Evolutionary conservation across 257 asterid species (phyloP), one percentile per base, ranked within the genome.

Genomic region (Lithospermum erythrorhizon): DNA sequence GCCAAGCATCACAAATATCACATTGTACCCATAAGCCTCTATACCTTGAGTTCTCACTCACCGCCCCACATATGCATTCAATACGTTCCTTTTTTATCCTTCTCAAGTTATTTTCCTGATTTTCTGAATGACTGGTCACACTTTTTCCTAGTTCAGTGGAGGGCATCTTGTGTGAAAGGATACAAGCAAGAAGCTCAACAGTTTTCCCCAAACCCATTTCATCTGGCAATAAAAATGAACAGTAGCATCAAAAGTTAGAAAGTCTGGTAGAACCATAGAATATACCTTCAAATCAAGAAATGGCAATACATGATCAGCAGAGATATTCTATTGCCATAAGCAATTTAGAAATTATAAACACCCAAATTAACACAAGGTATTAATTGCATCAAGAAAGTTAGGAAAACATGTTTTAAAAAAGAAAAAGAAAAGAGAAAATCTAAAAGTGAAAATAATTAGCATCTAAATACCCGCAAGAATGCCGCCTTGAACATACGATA

Each of bases 181-280:
- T 77, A 71, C 98, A 91, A 27, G 94, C 82, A 47, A 91, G 95
- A 69, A 91, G 85, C 83, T 91, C 98, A 76, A 91, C 85, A 57
- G 98, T 91, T 82, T 91, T 91, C 56, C 98, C 98, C 66, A 91
- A 80, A 61, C 98, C 98, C 97, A 91, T 91, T 80, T 91, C 98
- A 72, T 91, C 98, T 91, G 73, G 64, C 75, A 59, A 69, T 63
- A 61, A 41, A 22, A 53, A 76, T 63, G 53, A 63, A 61, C 71
- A 69, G 69, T 27, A 62, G 67, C 60, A 71, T 67, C 47, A 74
- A 53, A 74, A 67, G 66, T 37, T 69, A 67, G 56, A 58, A 68
- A 64, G 68, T 78, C 64, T 80, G 67, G 68, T 61, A 27, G 32
- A 27, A 27, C 32, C 6, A 27, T 3, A 27, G 48, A 66, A 64